phyloP scores from a whole-genome alignment of 2,329 filamentous ascomycete species.

The Pestalotiopsis sp. region DNA sequence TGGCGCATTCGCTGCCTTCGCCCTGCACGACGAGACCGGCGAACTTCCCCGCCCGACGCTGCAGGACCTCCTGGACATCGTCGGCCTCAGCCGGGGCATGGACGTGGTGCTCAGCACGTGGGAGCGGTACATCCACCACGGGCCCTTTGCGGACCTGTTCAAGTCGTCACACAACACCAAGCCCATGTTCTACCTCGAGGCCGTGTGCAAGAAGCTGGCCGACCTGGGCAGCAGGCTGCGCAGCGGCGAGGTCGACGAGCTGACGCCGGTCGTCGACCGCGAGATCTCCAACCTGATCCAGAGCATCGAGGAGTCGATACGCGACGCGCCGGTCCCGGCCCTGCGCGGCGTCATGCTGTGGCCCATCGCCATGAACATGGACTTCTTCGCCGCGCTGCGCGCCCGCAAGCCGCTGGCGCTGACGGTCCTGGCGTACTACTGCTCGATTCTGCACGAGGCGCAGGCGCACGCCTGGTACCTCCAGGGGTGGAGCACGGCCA shows the following conservation, averaged over 20 bases:
- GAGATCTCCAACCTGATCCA: neutral
- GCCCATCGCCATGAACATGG: neutral
- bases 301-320: neutral
- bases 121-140: conserved; percentile 21
- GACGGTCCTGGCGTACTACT: conserved; percentile 1
- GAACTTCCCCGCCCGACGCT: conserved; percentile 22
- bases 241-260: neutral
- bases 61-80: conserved; percentile 36
- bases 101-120: conserved; percentile 30
- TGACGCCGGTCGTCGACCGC: neutral
- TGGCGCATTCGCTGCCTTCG: conserved; percentile 33
- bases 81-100: conserved; percentile 35
- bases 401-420: neutral
- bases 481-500: neutral
- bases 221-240: conserved; percentile 6
- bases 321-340: neutral
- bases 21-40: conserved; percentile 13
- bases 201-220: conserved; percentile 12
- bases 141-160: conserved; percentile 26
- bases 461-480: conserved; percentile 1
- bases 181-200: conserved; percentile 9
- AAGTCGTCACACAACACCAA: conserved; percentile 9
- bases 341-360: neutral
- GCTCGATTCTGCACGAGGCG: neutral
- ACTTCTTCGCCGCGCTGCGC: neutral